Evolutionary conservation across 169 alveolate species (phyloP), one percentile per base, ranked within the genome.

Genomic region (Eimeria tenella): DNA sequence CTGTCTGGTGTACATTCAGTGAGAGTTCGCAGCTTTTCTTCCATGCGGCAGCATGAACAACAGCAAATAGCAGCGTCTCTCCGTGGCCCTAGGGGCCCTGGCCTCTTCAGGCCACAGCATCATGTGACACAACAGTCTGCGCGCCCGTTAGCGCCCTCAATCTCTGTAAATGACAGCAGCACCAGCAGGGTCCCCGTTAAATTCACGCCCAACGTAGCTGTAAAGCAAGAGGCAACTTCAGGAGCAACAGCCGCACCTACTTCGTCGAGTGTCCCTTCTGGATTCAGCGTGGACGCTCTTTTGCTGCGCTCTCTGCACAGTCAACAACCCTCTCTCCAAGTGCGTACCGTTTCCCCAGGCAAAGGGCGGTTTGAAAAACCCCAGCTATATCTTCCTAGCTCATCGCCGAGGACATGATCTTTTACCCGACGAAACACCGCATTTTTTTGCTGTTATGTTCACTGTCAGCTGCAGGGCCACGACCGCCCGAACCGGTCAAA

Each of bases 261-360:
- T 4, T 21, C 77, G 1, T n/a, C 90, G 9, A 23, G 49, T 0
- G 90, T 25, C 21, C 1, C 75, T 56, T 31, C 90, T 13, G 60
- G 31, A 5, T 58, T 58, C 25, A 23, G 90, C 65, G 90, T 82
- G 4, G 90, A 82, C 31, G 73, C 90, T 23, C 68, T 82, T 73
- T 17, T 82, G 90, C 75, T 82, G 90, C 90, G 90, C n/a, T 55
- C 90, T 23, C 56, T 82, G 56, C 90, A 82, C 90, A 82, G 77
- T 23, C 75, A 60, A 4, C 90, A 82, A 11, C 77, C 90, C n/a
- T 15, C 60, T 21, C 42, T 2, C 31, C 90, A 82, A 10, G 90
- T 60, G n/a, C 31, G 60, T 25, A 11, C n/a, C 31, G 21, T 58
- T 17, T 58, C 21, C 42, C 42, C 42, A 31, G 42, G 42, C 42